Base-by-base conservation (phyloP, 2,329 filamentous ascomycete genomes). In the Colletotrichum musae region DNA sequence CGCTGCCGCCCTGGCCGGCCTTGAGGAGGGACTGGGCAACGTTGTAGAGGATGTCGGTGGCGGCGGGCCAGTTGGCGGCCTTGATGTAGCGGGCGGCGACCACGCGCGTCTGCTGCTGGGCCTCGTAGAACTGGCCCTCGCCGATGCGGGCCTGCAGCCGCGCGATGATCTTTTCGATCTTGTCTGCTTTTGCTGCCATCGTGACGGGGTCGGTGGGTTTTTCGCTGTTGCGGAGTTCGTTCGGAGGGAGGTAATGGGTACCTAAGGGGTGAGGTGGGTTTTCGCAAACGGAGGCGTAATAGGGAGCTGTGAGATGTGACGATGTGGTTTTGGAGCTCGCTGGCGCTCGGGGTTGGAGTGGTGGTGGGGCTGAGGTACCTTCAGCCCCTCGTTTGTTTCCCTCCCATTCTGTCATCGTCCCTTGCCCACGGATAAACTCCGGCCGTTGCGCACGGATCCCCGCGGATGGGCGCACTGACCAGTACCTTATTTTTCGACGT, bases 41-140 rank as follows among this genome's bases (percentile, higher is more conserved):
- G 73, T 89, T 92, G 80, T 89, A 92, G 73, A 99, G 88, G 73
- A 98, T 92, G 74, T 97, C 93, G 78, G 94, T 92, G 56, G 97
- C 96, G 13, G 94, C 92, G 74, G 87, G 80, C 88, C 93, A 98
- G 87, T 95, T 95, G 71, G 89, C 85, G 51, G 92, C 88, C 84
- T 98, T 98, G 80, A 95, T 91, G 84, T 99, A 97, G 67, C 97
- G 94, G 47, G 94, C 92, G 70, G 95, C 95, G 74, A 98, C 95
- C 63, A 98, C 95, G 72, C 96, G 94, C 73, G 97, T 94, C 85
- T 99, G 96, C 82, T 99, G 96, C 83, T 98, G 95, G 68, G 96
- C 96, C 88, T 99, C 96, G 85, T 99, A 99, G 87, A 90, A 98
- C 79, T 96, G 92, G 77, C 95, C 95, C 81, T 97, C 94, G 74